A percentile compares a stretch with the other conserved stretches of the same genome.
Evolutionary conservation across 228 moss, liverwort and hornwort genomes (phyloP).

Genomic region (Sphagnum fallax): DNA sequence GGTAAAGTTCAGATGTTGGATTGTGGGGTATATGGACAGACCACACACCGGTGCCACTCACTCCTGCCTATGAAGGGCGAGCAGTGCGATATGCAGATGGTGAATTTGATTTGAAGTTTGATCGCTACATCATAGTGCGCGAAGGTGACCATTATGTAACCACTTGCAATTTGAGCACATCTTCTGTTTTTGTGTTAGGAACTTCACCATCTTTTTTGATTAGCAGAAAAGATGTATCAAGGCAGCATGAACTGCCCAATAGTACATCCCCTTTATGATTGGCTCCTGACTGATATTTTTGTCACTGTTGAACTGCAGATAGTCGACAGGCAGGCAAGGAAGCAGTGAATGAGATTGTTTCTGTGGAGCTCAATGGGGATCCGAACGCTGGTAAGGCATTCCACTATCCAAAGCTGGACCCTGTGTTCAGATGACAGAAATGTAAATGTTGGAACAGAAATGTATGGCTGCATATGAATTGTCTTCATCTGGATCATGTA

Average conservation of each 20-base stretch:
- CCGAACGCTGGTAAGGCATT: constrained; percentile 38
- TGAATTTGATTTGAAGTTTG: constrained; percentile 39
- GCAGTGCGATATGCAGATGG: constrained; percentile 81
- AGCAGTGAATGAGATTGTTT: constrained; percentile 78
- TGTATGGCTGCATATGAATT: no score
- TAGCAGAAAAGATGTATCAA: background rate
- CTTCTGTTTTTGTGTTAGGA: constrained; percentile 2
- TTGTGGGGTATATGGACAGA: constrained; percentile 21
- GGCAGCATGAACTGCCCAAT: background rate
- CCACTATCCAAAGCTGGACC: background rate
- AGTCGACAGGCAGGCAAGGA: constrained; percentile 58
- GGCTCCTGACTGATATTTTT: no score
- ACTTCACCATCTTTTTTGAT: background rate
- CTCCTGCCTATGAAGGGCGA: constrained; percentile 55
- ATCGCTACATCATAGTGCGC: constrained; percentile 61
- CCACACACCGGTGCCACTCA: constrained; percentile 54
- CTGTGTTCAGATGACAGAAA: no score
- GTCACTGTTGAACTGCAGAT: constrained; percentile 28
- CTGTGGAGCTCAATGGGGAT: constrained; percentile 58
- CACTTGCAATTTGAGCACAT: constrained; percentile 20
- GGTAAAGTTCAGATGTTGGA: no score
- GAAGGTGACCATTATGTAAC: constrained; percentile 52
- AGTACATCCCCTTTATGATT: no score
- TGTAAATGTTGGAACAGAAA: no score
- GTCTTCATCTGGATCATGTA: no score